Evolutionary conservation across 768 basidiomycete species (phyloP).

Genomic region (Amanita phalloides): DNA sequence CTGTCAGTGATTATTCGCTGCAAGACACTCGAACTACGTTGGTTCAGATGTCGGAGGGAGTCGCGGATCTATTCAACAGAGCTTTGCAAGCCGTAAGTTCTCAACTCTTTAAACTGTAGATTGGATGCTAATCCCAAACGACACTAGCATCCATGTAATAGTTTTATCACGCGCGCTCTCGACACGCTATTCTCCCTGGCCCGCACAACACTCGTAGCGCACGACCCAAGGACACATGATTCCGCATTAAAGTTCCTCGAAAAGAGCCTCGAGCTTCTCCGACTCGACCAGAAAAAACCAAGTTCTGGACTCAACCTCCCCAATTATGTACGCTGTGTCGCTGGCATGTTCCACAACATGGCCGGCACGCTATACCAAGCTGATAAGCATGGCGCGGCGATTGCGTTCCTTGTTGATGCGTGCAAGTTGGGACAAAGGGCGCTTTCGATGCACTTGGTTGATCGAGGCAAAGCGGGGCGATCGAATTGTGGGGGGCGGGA

Average conservation of each 20-base stretch:
- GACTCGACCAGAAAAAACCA: slow-evolving; percentile 9
- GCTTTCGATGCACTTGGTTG: slow-evolving; percentile 14
- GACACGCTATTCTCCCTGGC: slow-evolving; percentile 50
- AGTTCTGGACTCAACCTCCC: slow-evolving; percentile 18
- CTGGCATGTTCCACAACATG: slow-evolving; percentile 61
- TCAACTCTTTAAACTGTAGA: neutral
- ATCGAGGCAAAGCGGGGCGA: slow-evolving; percentile 10
- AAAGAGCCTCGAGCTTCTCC: slow-evolving; percentile 26
- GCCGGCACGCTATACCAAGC: slow-evolving; percentile 64
- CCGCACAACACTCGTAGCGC: slow-evolving; percentile 26
- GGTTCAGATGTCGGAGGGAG: slow-evolving; percentile 22
- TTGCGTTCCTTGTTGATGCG: slow-evolving; percentile 55
- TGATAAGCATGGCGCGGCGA: slow-evolving; percentile 46
- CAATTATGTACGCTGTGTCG: slow-evolving; percentile 58
- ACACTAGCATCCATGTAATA: slow-evolving; percentile 3
- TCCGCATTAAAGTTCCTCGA: slow-evolving; percentile 35
- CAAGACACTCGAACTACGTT: slow-evolving; percentile 7
- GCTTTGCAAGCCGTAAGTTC: slow-evolving; percentile 19
- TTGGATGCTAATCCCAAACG: slow-evolving; percentile 6
- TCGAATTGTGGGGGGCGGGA: neutral
- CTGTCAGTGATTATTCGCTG: neutral
- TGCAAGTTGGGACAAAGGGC: slow-evolving; percentile 45
- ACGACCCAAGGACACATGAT: slow-evolving; percentile 35
- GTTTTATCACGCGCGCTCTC: slow-evolving; percentile 24
- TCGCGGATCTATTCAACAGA: slow-evolving; percentile 21